Base-by-base conservation (phyloP, 495 filamentous ascomycete species). In the Xylaria intraflava region DNA sequence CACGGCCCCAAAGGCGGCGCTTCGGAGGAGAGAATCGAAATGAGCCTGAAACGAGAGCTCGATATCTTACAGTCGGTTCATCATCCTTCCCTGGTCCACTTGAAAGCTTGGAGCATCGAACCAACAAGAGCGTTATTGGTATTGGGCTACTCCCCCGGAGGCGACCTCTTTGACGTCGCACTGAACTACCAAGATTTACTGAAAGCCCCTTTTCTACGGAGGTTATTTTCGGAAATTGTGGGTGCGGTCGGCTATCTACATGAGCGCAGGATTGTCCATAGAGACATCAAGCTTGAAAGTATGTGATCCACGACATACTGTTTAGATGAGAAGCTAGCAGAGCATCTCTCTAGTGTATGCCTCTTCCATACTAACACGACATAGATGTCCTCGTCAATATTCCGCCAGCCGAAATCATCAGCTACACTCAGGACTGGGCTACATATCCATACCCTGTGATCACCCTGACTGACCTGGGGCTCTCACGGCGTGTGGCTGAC, bases 221-320 rank as follows among this genome's bases (percentile, higher is more conserved):
- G 93, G 27, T 91, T 98, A 27, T 95, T 95, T 69, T 78, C 90
- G 11, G 93, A 98, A 66, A 66, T 96, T 55, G 85, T 96, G 16
- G 79, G 79, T 52, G 94, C 94, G 2, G 83, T 95, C 27, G 79
- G 77, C 22, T 95, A 96, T 75, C 75, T 98, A 27, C 93, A 98
- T 69, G 73, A 75, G 26, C 67, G 87, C 61, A 86, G 79, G 60
- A 96, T 98, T 57, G 92, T 96, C 38, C 93, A 98, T 64, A 83
- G 93, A 23, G 93, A 98, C 69, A 94, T 98, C 64, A 98, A 98
- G 69, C 82, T 98, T 44, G 93, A 98, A 72, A 98, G 91, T 95
- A 76, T 71, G 87, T 73, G n/a, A 45, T 48, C 49, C 55, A 48
- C 30, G 7, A 17, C 27, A 11, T 24, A 1, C n/a, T 3, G 3